These are phyloP conservation scores for Diaporthe longicolla DNA, from an alignment of 2,329 filamentous ascomycete genomes.

Conservation along the genomic window DNA sequence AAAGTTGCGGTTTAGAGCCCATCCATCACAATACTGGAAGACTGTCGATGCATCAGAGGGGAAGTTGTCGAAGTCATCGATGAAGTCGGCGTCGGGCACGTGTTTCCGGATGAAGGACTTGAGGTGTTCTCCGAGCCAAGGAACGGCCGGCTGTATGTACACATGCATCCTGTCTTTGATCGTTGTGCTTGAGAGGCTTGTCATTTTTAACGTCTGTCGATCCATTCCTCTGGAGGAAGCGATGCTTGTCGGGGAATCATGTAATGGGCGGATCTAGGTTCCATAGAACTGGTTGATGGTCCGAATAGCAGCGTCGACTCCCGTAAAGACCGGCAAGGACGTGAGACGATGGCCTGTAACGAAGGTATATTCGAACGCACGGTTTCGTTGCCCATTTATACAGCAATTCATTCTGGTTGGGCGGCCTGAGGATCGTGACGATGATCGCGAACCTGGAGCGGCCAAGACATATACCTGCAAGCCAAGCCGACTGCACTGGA, in stretches of 20 bases:
- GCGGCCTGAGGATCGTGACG: constrained; percentile 2
- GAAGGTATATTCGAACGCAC: background rate
- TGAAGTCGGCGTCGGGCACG: constrained; percentile 49
- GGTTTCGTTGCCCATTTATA: constrained; percentile 12
- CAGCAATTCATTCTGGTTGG: background rate
- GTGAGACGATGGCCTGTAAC: background rate
- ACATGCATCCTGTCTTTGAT: constrained; percentile 46
- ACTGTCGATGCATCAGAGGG: constrained; percentile 45
- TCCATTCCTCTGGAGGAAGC: constrained; percentile 31
- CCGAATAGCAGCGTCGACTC: constrained; percentile 7
- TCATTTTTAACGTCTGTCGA: constrained; percentile 9
- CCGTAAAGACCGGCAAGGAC: background rate
- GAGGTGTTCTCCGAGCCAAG: constrained; percentile 53
- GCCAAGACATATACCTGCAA: constrained; percentile 23
- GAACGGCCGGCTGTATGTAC: constrained; percentile 46
- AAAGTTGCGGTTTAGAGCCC: constrained; percentile 53
- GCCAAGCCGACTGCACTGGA: constrained; percentile 10
- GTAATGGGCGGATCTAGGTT: constrained; percentile 17
- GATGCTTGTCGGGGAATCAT: constrained; percentile 27
- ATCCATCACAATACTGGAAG: constrained; percentile 55
- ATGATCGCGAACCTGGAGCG: background rate
- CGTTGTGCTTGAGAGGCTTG: constrained; percentile 21
- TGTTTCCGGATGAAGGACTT: constrained; percentile 50
- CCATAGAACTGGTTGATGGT: constrained; percentile 10
- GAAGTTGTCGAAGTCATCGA: constrained; percentile 49